phyloP scores from a whole-genome alignment of 1,284 basidiomycete genomes.

The Heterobasidion occidentale region DNA sequence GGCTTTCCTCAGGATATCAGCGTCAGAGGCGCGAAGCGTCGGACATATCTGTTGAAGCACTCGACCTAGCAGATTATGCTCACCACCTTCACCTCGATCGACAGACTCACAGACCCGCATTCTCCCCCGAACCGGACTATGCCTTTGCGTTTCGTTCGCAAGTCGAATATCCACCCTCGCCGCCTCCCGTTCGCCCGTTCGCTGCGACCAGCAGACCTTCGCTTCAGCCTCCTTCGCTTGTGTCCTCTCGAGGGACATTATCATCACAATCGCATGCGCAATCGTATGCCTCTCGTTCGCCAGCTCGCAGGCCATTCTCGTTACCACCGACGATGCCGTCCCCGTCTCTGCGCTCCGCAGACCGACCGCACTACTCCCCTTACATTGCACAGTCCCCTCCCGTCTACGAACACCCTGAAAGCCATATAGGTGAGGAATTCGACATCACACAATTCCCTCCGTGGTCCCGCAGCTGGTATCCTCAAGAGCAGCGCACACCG shows the following conservation, averaged over 20 bases:
- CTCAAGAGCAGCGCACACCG: conserved; percentile 15
- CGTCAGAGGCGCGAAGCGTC: conserved; percentile 37
- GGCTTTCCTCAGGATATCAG: conserved; percentile 13
- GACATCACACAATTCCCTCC: conserved; percentile 55
- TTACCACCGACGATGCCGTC: conserved; percentile 30
- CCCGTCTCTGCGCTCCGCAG: conserved; percentile 11
- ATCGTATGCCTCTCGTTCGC: conserved; percentile 20
- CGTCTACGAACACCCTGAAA: conserved; percentile 13
- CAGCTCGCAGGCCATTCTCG: conserved; percentile 36
- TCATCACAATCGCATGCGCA: conserved; percentile 28
- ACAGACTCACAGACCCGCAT: conserved; percentile 28
- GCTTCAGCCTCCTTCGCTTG: conserved; percentile 32
- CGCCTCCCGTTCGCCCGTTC: conserved; percentile 28
- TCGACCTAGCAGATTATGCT: conserved; percentile 64
- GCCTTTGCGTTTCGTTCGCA: conserved; percentile 21
- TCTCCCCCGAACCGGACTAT: neutral
- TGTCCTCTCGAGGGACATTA: conserved; percentile 35
- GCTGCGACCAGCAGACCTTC: conserved; percentile 26
- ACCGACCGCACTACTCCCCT: conserved; percentile 11
- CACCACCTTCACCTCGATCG: conserved; percentile 9
- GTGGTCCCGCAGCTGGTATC: conserved; percentile 56
- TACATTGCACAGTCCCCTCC: conserved; percentile 11
- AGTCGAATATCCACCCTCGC: conserved; percentile 28
- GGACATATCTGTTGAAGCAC: conserved; percentile 59
- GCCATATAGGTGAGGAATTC: conserved; percentile 16